Percentiles rank a stretch among this genome's conserved stretches.
These are phyloP conservation scores for Coix lacrymajobi DNA, from an alignment of 176 grass and related monocot genomes.

Conservation along the genomic window DNA sequence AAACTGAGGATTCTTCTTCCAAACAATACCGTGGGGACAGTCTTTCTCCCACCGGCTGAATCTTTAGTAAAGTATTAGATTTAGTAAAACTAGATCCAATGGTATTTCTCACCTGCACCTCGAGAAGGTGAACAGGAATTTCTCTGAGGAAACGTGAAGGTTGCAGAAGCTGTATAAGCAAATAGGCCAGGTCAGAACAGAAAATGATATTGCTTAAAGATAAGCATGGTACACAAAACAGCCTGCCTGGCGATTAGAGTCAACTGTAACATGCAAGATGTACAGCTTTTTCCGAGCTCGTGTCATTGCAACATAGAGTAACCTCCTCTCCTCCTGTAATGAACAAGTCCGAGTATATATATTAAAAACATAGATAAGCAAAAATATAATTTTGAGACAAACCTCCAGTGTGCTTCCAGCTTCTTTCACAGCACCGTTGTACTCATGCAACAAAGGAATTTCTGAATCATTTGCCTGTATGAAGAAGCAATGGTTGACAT, in stretches of 20 bases:
- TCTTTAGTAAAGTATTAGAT: background rate
- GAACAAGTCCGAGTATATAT: background rate
- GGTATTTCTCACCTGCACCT: constrained; percentile 60
- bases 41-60: background rate
- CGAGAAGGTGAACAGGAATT: constrained; percentile 77
- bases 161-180: constrained; percentile 64
- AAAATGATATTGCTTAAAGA: background rate
- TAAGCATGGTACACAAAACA: constrained; percentile 9
- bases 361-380: background rate
- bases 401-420: constrained; percentile 63
- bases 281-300: constrained; percentile 83
- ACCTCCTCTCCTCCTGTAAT: constrained; percentile 85
- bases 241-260: constrained; percentile 72
- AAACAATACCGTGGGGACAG: background rate
- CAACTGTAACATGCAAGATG: constrained; percentile 76
- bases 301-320: constrained; percentile 96
- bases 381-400: constrained; percentile 12
- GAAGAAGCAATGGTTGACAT: constrained; percentile 13
- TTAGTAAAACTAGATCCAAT: background rate
- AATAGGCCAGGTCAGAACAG: constrained; percentile 29
- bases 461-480: constrained; percentile 84
- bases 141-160: constrained; percentile 93
- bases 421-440: constrained; percentile 58
- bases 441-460: constrained; percentile 91
- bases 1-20: background rate